These are phyloP conservation scores for Fusarium nurragi DNA, from an alignment of 2,329 filamentous ascomycete species.

Conservation along the genomic window DNA sequence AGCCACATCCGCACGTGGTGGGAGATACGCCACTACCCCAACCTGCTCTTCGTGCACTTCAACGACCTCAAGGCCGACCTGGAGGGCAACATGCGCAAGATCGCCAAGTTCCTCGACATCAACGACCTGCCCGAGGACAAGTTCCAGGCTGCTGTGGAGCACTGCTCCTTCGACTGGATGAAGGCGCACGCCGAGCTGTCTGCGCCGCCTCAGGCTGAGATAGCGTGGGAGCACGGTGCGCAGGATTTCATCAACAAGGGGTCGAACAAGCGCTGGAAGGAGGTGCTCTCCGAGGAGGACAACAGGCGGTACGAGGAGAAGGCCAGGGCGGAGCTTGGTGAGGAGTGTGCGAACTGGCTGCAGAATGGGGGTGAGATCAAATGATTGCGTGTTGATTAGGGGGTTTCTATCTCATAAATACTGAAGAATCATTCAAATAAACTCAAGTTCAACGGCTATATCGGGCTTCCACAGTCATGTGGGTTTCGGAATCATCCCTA, in stretches of 20 bases:
- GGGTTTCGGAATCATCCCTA: too few species aligned
- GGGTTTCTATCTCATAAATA: too few species aligned
- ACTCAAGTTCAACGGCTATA: too few species aligned
- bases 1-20: conserved; percentile 19
- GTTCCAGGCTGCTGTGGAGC: not conserved
- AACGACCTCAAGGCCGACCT: conserved; percentile 17
- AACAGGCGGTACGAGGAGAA: not conserved
- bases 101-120: not conserved
- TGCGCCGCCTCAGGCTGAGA: not conserved
- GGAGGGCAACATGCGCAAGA: not conserved
- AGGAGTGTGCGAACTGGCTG: conserved; percentile 1
- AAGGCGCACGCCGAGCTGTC: not conserved
- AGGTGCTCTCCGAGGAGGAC: not conserved
- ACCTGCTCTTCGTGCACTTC: conserved; percentile 2
- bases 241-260: conserved; percentile 15
- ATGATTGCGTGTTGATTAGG: too few species aligned
- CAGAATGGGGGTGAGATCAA: not conserved
- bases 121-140: not conserved
- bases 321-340: not conserved
- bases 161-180: conserved; percentile 23
- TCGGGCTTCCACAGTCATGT: too few species aligned
- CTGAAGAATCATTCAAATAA: too few species aligned
- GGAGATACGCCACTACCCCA: not conserved
- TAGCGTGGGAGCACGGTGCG: conserved; percentile 7
- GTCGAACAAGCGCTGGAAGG: not conserved